Conservation (phyloP, 83 land plant genomes). For the Picea mariana region DNA sequence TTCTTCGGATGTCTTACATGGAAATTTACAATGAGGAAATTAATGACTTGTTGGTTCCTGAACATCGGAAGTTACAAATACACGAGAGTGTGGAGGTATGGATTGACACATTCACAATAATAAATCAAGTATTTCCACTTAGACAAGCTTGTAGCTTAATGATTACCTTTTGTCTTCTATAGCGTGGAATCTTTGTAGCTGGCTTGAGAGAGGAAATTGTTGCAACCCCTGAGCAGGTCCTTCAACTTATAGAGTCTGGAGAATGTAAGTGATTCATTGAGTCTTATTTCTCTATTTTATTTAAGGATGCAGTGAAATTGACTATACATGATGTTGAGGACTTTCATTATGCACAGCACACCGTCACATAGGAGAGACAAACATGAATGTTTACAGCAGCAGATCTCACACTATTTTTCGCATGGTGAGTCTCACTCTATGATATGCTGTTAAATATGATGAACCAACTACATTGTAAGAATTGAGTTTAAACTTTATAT, state of each 20-base stretch:
- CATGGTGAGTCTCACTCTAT: constrained; percentile 58
- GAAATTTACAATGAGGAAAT: constrained; percentile 99
- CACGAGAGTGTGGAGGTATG: constrained; percentile 76
- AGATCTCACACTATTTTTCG: constrained; percentile 97
- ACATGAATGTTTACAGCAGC: constrained; percentile 96
- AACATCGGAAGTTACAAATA: constrained; percentile 86
- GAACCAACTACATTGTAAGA: no score
- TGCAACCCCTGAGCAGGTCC: constrained; percentile 89
- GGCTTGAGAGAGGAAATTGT: constrained; percentile 98
- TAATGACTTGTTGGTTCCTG: constrained; percentile 94
- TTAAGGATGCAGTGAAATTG: no score
- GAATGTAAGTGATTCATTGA: constrained; percentile 59
- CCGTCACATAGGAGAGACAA: constrained; percentile 97
- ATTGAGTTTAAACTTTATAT: no score
- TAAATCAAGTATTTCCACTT: background rate
- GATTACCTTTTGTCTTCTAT: background rate
- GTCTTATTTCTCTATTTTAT: no score
- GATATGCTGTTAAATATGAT: no score
- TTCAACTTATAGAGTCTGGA: constrained; percentile 84
- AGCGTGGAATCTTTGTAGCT: constrained; percentile 94
- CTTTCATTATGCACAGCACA: constrained; percentile 60
- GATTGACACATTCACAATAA: no score
- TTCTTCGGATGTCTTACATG: constrained; percentile 96
- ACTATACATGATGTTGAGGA: no score
- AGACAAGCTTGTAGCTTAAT: background rate